Evolutionary conservation across 2,329 filamentous ascomycete genomes (phyloP), one percentile per base, ranked within the genome.

Genomic region (Ampelomyces quisqualis): DNA sequence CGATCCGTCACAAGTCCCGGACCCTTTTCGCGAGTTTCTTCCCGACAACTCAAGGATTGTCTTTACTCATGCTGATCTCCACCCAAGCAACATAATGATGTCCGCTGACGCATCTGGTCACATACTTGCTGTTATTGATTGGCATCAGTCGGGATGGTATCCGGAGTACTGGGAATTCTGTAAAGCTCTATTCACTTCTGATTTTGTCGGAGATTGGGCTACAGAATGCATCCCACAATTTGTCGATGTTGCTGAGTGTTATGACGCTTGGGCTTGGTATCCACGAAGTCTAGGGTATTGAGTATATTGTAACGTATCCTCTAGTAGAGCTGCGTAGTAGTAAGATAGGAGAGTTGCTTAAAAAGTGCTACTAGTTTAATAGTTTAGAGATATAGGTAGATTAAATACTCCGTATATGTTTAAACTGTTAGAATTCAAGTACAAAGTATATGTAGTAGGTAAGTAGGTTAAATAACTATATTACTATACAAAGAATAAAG

Each of bases 41-140:
- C 43, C 46, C 14, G 53, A 57, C 35, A 19, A 49, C 10, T 17
- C 18, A 5, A 26, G 38, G 7, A 55, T 55, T 18, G 43, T 53
- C 1, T 49, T 53, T 33, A 53, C 53, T 14, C 51, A 55, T 19
- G 49, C 34, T 11, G 51, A 55, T 37, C 27, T 57, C 13, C 51
- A 49, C 24, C 44, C 34, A 18, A 48, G 37, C 27, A 57, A 57
- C 20, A 57, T 55, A 3, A 24, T 24, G 3, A 47, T 55, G 14
- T 1, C 50, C 6, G n/a, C 14, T 23, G 19, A 11, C 2, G 4
- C 20, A 10, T n/a, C 24, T 15, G 31, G 32, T 43, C 34, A 22
- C 3, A 28, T 53, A 10, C 10, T 51, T 38, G 28, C 37, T 11
- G 34, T 33, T 13, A 34, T 52, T 27, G 45, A 52, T 39, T 52